Evolutionary conservation across 169 alveolate species (phyloP).

Genomic region (Plasmodium sp.): DNA sequence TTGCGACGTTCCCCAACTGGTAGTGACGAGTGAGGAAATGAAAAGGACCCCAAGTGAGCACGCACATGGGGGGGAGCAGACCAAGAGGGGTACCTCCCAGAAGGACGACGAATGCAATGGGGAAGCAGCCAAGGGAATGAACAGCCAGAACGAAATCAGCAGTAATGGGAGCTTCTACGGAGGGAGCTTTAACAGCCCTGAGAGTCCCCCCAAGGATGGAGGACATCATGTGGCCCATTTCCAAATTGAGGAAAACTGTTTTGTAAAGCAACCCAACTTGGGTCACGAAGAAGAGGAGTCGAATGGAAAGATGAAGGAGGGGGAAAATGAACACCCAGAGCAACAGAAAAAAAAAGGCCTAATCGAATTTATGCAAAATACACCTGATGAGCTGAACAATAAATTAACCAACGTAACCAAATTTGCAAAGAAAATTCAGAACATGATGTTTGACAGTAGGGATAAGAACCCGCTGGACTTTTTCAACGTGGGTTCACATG

Average conservation of each 20-base stretch:
- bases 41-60: neutral
- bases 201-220: neutral
- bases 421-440: slow-evolving; percentile 40
- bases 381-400: neutral
- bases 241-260: neutral
- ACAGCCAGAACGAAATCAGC: neutral
- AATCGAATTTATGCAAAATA: neutral
- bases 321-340: neutral
- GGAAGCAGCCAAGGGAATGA: neutral
- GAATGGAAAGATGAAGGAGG: neutral
- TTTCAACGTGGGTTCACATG: neutral
- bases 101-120: neutral
- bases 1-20: neutral
- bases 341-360: neutral
- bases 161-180: neutral
- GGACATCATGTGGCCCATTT: neutral
- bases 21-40: neutral
- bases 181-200: neutral
- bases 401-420: slow-evolving; percentile 11
- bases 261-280: neutral
- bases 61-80: neutral
- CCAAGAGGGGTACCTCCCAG: neutral
- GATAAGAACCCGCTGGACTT: slow-evolving; percentile 6
- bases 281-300: neutral
- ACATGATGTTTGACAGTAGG: slow-evolving; percentile 27